Evolutionary conservation across 768 basidiomycete species (phyloP), one percentile per base, ranked within the genome.

Genomic region (Podaxis sp.): DNA sequence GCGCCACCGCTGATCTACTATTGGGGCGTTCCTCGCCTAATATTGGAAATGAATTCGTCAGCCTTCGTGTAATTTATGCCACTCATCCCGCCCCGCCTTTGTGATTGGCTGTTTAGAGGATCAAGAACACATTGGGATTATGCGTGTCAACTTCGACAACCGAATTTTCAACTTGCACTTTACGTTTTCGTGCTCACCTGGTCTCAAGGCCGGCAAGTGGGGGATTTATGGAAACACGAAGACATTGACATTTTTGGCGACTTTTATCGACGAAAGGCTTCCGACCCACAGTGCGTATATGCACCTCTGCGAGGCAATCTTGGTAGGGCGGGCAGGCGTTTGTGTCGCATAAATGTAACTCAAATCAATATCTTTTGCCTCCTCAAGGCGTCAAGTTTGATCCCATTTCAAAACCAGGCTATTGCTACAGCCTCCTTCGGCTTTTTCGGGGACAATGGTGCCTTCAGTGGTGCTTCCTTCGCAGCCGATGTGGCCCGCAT

Each of bases 11-110:
- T 77, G 69, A 65, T 72, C 71, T 40, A 74, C 71, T 59, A 75
- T 76, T 58, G 70, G 67, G 28, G 76, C 77, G 1, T 78, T 78
- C 67, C 82, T 82, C 0, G 82, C 83, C 16, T 79, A 83, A 55
- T 84, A 79, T 69, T 84, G 82, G 82, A 82, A 81, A 70, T 70
- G 58, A 61, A 38, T 32, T 6, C 14, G 4, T 2, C 16, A 46
- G 32, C 14, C 32, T 16, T n/a, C 25, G 50, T 25, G 16, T 18
- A n/a, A 10, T 37, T 42, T 18, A 27, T 10, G 47, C 38, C 3
- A 18, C 37, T 28, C 35, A 55, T 42, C 50, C 5, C 32, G 27
- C 11, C 11, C 55, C 18, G 14, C 3, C 11, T n/a, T 18, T 23
- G 10, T 44, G 70, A 65, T 50, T 50, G 67, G 68, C 10, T 68